These are phyloP conservation scores for Eucalyptus viminalis DNA, from an alignment of 345 rosid species.

Conservation along the genomic window DNA sequence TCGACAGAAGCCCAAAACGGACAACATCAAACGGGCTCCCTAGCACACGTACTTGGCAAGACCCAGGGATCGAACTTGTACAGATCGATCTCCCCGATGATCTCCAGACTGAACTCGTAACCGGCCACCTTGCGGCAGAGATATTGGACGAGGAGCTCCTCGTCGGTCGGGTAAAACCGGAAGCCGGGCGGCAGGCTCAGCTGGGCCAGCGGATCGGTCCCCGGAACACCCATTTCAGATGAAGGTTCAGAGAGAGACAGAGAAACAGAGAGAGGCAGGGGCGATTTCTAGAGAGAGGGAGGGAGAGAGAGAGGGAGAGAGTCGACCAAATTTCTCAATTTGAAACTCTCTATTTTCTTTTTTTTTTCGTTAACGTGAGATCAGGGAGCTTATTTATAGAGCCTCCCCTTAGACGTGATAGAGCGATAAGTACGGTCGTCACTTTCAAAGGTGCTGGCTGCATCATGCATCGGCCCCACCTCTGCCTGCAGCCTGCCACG, in stretches of 20 bases:
- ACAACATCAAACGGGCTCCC: not conserved
- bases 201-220: slow-evolving; percentile 62
- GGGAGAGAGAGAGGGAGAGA: not conserved
- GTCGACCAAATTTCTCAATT: not conserved
- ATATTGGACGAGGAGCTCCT: slow-evolving; percentile 87
- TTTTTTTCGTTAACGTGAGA: not conserved
- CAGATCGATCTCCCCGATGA: slow-evolving; percentile 80
- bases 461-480: slow-evolving; percentile 3
- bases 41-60: slow-evolving; percentile 47
- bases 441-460: slow-evolving; percentile 10
- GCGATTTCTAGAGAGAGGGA: not conserved
- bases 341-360: not conserved
- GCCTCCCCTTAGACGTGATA: not conserved
- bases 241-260: not conserved
- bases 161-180: slow-evolving; percentile 92
- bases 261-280: not conserved
- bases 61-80: slow-evolving; percentile 94
- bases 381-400: not conserved
- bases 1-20: not conserved
- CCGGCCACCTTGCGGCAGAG: slow-evolving; percentile 82
- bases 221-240: slow-evolving; percentile 50
- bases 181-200: slow-evolving; percentile 94
- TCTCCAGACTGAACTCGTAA: slow-evolving; percentile 47
- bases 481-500: slow-evolving; percentile 9
- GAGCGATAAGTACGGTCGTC: slow-evolving; percentile 67